A percentile compares a stretch with the other conserved stretches of the same genome.
phyloP scores from a whole-genome alignment of 2,329 filamentous ascomycete genomes.

The Alternaria atra region DNA sequence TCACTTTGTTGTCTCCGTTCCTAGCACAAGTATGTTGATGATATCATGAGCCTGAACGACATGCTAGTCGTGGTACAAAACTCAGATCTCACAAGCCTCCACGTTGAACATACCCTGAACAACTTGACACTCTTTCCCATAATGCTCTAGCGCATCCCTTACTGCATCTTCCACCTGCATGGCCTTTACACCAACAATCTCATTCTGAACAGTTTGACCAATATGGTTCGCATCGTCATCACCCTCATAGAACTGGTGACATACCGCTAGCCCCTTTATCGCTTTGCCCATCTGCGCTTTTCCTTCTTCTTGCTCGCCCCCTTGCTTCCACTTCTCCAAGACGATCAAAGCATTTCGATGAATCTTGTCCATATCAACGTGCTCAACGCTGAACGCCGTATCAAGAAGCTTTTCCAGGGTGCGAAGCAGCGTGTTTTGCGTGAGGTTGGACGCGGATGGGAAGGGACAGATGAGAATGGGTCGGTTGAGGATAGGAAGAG shows the following conservation, averaged over 20 bases:
- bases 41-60: background rate
- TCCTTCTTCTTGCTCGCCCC: background rate
- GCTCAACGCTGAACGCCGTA: constrained; percentile 32
- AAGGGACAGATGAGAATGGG: constrained; percentile 44
- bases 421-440: constrained; percentile 38
- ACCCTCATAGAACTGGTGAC: constrained; percentile 47
- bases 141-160: constrained; percentile 32
- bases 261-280: constrained; percentile 42
- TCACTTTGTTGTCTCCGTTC: background rate
- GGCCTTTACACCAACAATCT: constrained; percentile 37
- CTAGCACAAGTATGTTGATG: background rate
- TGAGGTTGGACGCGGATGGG: constrained; percentile 16
- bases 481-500: constrained; percentile 33
- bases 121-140: constrained; percentile 31
- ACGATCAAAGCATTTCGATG: constrained; percentile 38
- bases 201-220: constrained; percentile 40
- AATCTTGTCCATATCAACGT: constrained; percentile 42
- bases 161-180: constrained; percentile 42
- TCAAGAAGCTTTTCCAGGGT: constrained; percentile 34
- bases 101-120: constrained; percentile 43
- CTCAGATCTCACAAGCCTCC: constrained; percentile 36
- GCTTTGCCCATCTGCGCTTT: constrained; percentile 8
- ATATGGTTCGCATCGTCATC: constrained; percentile 33
- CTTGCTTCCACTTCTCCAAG: constrained; percentile 36
- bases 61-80: background rate